These are phyloP conservation scores for Aegilops speltoides DNA, from an alignment of 176 grass and related monocot genomes.

Conservation along the genomic window DNA sequence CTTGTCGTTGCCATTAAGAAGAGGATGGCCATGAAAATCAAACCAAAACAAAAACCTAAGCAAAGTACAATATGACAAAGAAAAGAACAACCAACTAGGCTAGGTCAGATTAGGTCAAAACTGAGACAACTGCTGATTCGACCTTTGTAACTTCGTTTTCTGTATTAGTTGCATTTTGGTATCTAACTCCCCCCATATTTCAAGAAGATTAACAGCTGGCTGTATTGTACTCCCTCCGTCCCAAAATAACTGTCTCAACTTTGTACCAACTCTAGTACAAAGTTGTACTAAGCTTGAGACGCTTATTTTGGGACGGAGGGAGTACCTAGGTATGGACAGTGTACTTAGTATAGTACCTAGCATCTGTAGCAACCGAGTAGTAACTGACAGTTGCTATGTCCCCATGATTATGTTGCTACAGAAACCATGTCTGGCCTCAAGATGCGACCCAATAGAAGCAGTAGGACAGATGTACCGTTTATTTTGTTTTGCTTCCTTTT, in stretches of 20 bases:
- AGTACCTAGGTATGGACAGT: not conserved
- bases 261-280: too few species aligned
- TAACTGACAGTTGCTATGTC: not conserved
- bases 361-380: not conserved
- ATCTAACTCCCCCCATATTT: not conserved
- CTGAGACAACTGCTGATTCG: not conserved
- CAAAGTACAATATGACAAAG: not conserved
- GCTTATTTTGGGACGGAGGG: too few species aligned
- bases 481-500: not conserved
- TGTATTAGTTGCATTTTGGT: not conserved
- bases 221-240: not conserved
- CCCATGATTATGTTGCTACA: not conserved
- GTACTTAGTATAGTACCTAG: not conserved
- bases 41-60: not conserved
- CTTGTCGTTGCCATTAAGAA: not conserved
- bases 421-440: not conserved
- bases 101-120: not conserved
- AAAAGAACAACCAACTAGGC: not conserved
- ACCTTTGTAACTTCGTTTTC: not conserved
- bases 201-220: not conserved
- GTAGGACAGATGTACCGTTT: not conserved
- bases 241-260: too few species aligned
- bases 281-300: too few species aligned
- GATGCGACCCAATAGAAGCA: not conserved
- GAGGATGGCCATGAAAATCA: not conserved